These are phyloP conservation scores for Aspergillus piperis DNA, from an alignment of 2,329 filamentous ascomycete species.

Conservation along the genomic window DNA sequence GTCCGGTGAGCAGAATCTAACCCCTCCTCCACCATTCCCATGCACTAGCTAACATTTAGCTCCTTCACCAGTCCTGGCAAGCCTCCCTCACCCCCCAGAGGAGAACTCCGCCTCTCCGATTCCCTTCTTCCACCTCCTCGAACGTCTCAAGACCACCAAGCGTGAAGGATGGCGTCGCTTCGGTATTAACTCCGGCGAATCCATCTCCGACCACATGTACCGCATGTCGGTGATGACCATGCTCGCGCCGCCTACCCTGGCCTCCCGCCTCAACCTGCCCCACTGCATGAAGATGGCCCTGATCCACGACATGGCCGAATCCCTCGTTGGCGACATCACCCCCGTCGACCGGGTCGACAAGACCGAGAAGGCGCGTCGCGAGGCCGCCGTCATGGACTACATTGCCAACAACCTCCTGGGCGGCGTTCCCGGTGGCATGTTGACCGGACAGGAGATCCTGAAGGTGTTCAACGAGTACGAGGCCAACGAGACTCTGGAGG, in stretches of 20 bases:
- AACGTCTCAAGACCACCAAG: conserved; percentile 93
- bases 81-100: conserved; percentile 61
- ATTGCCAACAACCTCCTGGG: conserved; percentile 73
- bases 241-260: conserved; percentile 77
- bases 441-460: conserved; percentile 69
- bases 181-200: conserved; percentile 74
- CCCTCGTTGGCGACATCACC: conserved; percentile 93
- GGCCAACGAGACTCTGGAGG: conserved; percentile 78
- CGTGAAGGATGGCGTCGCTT: conserved; percentile 95
- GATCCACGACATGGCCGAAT: conserved; percentile 96
- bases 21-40: conserved; percentile 7
- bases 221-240: conserved; percentile 97
- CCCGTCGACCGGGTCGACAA: conserved; percentile 81
- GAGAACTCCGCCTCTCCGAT: conserved; percentile 71
- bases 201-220: conserved; percentile 98
- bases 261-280: conserved; percentile 70
- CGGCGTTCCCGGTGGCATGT: conserved; percentile 67
- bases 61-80: conserved; percentile 58
- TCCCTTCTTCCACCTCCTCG: conserved; percentile 91
- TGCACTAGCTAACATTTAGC: background rate
- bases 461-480: conserved; percentile 95
- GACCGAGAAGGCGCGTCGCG: conserved; percentile 82
- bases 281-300: conserved; percentile 95
- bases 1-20: conserved; percentile 30
- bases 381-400: conserved; percentile 89